These are phyloP conservation scores for Wallemia mellicola DNA, from an alignment of 1,284 basidiomycete species.

Conservation along the genomic window DNA sequence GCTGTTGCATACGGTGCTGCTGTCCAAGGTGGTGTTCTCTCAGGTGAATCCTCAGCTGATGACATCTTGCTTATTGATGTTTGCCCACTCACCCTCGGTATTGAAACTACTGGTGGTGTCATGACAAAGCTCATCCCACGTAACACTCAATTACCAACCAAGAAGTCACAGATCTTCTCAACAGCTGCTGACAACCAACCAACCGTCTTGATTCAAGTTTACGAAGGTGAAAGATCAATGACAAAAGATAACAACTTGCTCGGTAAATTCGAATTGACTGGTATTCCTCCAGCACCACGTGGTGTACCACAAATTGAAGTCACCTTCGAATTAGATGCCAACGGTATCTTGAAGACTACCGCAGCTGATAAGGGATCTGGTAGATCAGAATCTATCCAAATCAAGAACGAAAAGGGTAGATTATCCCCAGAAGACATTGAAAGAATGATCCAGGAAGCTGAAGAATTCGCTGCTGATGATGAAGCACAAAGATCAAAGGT, in stretches of 20 bases:
- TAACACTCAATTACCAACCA: constrained; percentile 92
- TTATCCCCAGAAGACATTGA: constrained; percentile 62
- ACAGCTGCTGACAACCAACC: constrained; percentile 86
- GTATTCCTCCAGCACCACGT: constrained; percentile 78
- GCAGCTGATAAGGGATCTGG: constrained; percentile 79
- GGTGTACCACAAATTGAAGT: constrained; percentile 89
- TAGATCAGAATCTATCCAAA: constrained; percentile 61
- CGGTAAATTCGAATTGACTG: constrained; percentile 77
- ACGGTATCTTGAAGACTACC: constrained; percentile 66
- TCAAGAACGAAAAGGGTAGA: constrained; percentile 50
- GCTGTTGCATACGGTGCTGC: constrained; percentile 89
- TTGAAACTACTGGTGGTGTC: constrained; percentile 93
- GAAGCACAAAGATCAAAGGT: not conserved
- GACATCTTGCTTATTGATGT: constrained; percentile 88
- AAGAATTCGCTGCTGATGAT: constrained; percentile 25
- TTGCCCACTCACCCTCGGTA: constrained; percentile 76
- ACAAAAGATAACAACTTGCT: constrained; percentile 96
- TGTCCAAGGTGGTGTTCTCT: constrained; percentile 87
- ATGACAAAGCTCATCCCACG: constrained; percentile 90
- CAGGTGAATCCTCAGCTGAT: constrained; percentile 43
- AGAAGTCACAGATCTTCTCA: constrained; percentile 95
- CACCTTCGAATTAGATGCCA: constrained; percentile 75
- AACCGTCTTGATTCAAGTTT: constrained; percentile 60
- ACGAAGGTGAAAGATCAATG: constrained; percentile 73
- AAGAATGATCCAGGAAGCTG: constrained; percentile 72